phyloP scores from a whole-genome alignment of 2,329 filamentous ascomycete species.

The Rutstroemia sp. region DNA sequence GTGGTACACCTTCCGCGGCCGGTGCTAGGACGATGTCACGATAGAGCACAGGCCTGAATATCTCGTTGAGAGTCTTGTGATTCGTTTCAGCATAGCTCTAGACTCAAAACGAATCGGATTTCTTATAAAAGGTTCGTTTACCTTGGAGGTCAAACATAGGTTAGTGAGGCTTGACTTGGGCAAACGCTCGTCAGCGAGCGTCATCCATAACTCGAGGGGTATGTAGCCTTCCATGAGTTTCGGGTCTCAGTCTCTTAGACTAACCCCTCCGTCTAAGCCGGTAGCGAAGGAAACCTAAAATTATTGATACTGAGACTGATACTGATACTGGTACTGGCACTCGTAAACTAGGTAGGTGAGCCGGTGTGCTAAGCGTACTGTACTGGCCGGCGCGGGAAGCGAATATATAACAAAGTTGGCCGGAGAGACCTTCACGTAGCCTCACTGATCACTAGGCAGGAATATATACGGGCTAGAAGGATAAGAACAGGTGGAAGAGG shows the following conservation, averaged over 20 bases:
- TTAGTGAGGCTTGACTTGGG: not conserved
- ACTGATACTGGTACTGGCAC: too few relatives aligned
- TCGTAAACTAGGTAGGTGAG: too few relatives aligned
- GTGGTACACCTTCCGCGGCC: not conserved
- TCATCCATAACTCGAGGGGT: not conserved
- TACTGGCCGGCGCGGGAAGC: too few relatives aligned
- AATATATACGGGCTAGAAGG: too few relatives aligned
- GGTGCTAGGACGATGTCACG: not conserved
- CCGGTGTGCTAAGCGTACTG: too few relatives aligned
- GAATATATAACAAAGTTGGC: too few relatives aligned
- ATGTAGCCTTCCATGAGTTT: not conserved
- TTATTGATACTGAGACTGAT: too few relatives aligned
- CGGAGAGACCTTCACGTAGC: too few relatives aligned
- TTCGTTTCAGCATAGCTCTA: not conserved
- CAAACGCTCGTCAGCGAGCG: not conserved
- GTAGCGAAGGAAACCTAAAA: not conserved
- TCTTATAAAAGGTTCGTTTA: not conserved
- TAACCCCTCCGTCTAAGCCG: not conserved
- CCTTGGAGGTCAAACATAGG: not conserved
- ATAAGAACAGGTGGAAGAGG: too few relatives aligned
- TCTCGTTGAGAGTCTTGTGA: conserved; percentile 1
- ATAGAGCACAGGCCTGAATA: not conserved
- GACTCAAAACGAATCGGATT: not conserved
- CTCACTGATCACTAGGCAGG: too few relatives aligned
- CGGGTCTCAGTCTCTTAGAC: not conserved